Percentiles rank a stretch among this genome's conserved stretches.
These are phyloP conservation scores for Citrus australasica DNA, from an alignment of 345 rosid genomes.

Conservation along the genomic window DNA sequence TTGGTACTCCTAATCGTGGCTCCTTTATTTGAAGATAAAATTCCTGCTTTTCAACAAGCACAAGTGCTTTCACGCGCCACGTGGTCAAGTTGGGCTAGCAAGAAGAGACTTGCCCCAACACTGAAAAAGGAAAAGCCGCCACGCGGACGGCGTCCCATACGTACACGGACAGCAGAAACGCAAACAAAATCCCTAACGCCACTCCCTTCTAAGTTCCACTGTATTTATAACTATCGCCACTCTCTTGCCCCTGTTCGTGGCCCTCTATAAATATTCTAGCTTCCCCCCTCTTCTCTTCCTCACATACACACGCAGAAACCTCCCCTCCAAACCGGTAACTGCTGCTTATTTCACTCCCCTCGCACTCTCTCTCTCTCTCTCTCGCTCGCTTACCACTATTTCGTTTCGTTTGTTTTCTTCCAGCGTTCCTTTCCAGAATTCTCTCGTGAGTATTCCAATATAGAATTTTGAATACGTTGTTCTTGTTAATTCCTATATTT, in stretches of 20 bases:
- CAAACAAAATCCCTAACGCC: not conserved
- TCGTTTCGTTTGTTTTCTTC: not conserved
- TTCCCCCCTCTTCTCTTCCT: not conserved
- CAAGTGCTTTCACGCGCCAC: not conserved
- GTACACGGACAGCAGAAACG: not conserved
- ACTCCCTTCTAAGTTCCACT: not conserved
- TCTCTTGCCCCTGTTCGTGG: not conserved
- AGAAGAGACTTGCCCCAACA: too few relatives aligned
- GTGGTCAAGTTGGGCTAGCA: not conserved
- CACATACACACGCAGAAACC: not conserved
- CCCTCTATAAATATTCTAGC: slow-evolving; percentile 12
- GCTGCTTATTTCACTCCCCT: not conserved
- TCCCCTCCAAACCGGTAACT: not conserved
- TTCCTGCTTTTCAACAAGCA: not conserved
- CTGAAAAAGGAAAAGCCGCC: not conserved
- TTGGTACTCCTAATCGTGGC: too few relatives aligned
- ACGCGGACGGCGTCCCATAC: not conserved
- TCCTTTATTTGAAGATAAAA: too few relatives aligned
- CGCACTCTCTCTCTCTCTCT: not conserved
- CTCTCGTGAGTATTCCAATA: not conserved
- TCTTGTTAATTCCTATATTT: too few relatives aligned
- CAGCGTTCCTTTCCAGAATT: too few relatives aligned
- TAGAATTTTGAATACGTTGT: not conserved
- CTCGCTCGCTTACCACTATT: not conserved
- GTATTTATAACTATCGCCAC: not conserved